Conservation (phyloP, 371 early-diverging fungal genomes). For the Mucor mucedo region DNA sequence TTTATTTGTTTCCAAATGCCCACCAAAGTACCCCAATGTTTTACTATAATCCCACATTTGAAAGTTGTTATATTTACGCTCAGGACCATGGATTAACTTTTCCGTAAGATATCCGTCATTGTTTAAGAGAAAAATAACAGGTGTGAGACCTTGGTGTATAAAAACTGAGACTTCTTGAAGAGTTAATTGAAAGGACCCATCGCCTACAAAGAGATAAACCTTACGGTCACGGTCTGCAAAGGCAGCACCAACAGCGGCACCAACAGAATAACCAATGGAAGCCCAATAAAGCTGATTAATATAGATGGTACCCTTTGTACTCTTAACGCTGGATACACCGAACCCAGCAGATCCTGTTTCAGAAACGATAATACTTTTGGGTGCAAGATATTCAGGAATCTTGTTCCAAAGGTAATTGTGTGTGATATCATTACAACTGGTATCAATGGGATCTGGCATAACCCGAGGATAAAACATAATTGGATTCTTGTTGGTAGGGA, state of each 20-base stretch:
- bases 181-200: constrained; percentile 59
- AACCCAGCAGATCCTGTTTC: constrained; percentile 59
- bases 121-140: constrained; percentile 54
- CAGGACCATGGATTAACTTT: constrained; percentile 50
- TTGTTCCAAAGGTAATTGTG: constrained; percentile 53
- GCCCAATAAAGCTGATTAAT: constrained; percentile 50
- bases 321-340: constrained; percentile 40
- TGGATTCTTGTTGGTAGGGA: too few species aligned
- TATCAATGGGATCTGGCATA: constrained; percentile 11
- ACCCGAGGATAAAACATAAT: too few species aligned
- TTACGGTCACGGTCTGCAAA: constrained; percentile 35
- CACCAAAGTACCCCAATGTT: constrained; percentile 48
- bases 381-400: constrained; percentile 34
- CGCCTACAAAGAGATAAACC: constrained; percentile 53
- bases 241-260: constrained; percentile 43
- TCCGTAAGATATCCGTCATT: constrained; percentile 64
- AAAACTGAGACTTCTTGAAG: constrained; percentile 52
- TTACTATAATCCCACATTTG: constrained; percentile 54
- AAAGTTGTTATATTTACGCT: constrained; percentile 54
- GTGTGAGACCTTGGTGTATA: constrained; percentile 23
- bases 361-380: constrained; percentile 44
- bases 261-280: constrained; percentile 49
- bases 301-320: constrained; percentile 38
- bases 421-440: constrained; percentile 27
- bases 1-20: constrained; percentile 25